A percentile compares a stretch with the other conserved stretches of the same genome.
Conservation (phyloP, 2,329 filamentous ascomycete genomes). For the Diaporthe helianthi region DNA sequence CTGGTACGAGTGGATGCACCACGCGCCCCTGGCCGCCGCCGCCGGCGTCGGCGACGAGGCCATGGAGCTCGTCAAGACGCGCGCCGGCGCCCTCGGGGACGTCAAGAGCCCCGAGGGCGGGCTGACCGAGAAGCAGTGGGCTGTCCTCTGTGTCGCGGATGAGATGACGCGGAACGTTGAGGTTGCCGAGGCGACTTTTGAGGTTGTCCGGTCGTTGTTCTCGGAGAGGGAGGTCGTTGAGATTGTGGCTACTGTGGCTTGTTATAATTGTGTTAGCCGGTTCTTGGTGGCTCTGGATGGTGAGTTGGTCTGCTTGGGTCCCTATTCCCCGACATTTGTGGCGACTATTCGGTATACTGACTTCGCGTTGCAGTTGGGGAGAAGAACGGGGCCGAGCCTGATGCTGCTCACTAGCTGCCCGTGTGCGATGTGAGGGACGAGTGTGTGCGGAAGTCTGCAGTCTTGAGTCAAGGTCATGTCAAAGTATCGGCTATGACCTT, state of each 20-base stretch:
- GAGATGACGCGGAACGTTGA: constrained; percentile 81
- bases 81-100: constrained; percentile 39
- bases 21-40: constrained; percentile 70
- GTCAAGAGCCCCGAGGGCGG: constrained; percentile 41
- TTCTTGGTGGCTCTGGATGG: constrained; percentile 84
- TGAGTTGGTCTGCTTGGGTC: constrained; percentile 47
- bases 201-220: constrained; percentile 65
- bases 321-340: neutral
- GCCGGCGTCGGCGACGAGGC: constrained; percentile 63
- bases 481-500: neutral
- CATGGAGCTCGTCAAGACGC: constrained; percentile 53
- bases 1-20: constrained; percentile 86
- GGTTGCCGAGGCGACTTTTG: constrained; percentile 75
- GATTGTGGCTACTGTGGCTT: constrained; percentile 72
- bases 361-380: constrained; percentile 57
- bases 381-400: constrained; percentile 60
- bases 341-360: constrained; percentile 40
- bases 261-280: constrained; percentile 85
- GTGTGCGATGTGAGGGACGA: constrained; percentile 41
- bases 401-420: constrained; percentile 41
- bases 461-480: neutral
- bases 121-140: constrained; percentile 68
- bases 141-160: constrained; percentile 76
- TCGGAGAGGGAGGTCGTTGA: constrained; percentile 73
- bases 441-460: neutral